Base-by-base conservation (phyloP, 352 stramenopile genomes). In the Poterioochromonas sp. region DNA sequence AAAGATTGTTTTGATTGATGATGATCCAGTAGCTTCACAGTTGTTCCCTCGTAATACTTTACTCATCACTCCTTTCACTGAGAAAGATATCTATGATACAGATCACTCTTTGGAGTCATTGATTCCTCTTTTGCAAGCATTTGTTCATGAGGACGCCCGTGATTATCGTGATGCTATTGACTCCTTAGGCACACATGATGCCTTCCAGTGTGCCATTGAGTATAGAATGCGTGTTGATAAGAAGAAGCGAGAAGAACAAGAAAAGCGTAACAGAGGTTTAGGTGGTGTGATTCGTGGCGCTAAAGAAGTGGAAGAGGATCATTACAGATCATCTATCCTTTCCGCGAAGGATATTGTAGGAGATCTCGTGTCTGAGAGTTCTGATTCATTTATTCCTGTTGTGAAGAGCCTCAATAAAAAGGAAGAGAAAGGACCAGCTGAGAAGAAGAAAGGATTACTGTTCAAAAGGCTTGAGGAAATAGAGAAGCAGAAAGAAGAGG, bases 401-500 rank as follows among this genome's bases (percentile, higher is more conserved):
- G 62, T 22, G 40, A n/a, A n/a, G n/a, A n/a, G n/a, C n/a, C n/a
- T n/a, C n/a, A 22, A 11, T 22, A 49, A 49, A 20, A 49, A 40
- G 22, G 11, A 22, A 64, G 41, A 43, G 41, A 34, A 76, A n/a
- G 8, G 11, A n/a, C 11, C 18, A 68, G 29, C 60, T 69, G 29
- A 69, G 60, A 79, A 74, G 32, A 79, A 78, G 74, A 58, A 58
- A 26, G 74, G 74, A 22, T 79, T 15, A 40, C 29, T 79, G 2
- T 47, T 74, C n/a, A 79, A 47, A 3, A 68, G 35, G 49, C 29
- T 79, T 8, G 47, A 79, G 3, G 32, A 79, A 43, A 29, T 5
- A 3, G n/a, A 74, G 74, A 76, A 78, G 39, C 8, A 32, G 5
- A 79, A 79, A 39, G 74, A 79, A n/a, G 74, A 79, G 74, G 58